Base-by-base conservation (phyloP, 805 yeast species). In the Jamesozyma spencerorum region DNA sequence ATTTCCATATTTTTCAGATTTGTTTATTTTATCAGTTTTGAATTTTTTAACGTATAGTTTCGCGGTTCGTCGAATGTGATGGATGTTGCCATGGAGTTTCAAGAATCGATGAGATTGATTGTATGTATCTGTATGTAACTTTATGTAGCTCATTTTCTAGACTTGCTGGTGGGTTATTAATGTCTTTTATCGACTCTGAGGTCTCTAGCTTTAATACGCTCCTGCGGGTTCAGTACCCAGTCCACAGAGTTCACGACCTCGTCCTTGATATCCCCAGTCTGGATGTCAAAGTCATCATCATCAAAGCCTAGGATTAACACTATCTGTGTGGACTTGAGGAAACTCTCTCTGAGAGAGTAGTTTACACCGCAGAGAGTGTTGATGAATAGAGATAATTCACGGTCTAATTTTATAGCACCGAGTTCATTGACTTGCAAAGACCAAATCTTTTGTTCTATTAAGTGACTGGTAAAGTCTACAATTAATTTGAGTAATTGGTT, bases 281-380 rank as follows among this genome's bases (percentile, higher is more conserved):
- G 51, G 2, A 52, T 44, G 31, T 57, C 57, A 36, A 61, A 57
- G 42, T 73, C 76, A 39, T 72, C 79, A 44, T 83, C 88, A 50
- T 86, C 96, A 63, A 86, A 71, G 4, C 94, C 92, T 31, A 87
- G 67, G 34, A 86, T 68, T 68, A 85, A 73, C 17, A 86, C 82
- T 33, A 92, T 71, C 58, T 90, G 97, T 0, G 95, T 86, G 5
- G 86, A 77, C 43, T 86, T 69, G 6, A 82, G 70, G 55, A 90
- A 90, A 50, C 75, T 74, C 45, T 85, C 92, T 44, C 96, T 69
- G 49, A 87, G 64, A 28, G 73, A 72, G 60, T 87, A 90, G 53
- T 80, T 70, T 42, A 77, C 75, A 37, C 77, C 80, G 37, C 94
- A 80, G 5, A 85, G 72, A 43, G 81, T 81, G 34, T 79, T 73